A percentile compares a stretch with the other conserved stretches of the same genome.
These are phyloP conservation scores for Aspergillus sparsus DNA, from an alignment of 495 filamentous ascomycete genomes.

Conservation along the genomic window DNA sequence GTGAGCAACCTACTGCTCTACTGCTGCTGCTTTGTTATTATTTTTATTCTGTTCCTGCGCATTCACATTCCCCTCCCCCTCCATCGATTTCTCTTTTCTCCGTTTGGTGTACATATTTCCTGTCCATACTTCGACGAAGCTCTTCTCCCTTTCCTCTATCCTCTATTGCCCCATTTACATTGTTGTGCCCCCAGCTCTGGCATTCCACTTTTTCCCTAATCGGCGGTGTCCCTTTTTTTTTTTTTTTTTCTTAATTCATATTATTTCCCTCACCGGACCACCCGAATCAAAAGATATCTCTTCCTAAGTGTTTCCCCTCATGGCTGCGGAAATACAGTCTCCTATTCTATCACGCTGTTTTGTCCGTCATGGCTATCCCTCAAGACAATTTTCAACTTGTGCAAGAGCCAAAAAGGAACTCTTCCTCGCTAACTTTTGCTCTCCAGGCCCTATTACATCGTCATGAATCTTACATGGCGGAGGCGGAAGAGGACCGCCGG, in stretches of 20 bases:
- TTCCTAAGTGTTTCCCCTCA: conserved; percentile 13
- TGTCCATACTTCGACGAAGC: conserved; percentile 12
- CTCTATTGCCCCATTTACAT: conserved; percentile 14
- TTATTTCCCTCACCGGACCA: not conserved
- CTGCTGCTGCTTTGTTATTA: conserved; percentile 4
- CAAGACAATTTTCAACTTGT: conserved; percentile 24
- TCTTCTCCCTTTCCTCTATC: conserved; percentile 2
- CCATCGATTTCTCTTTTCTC: not conserved
- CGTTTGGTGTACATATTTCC: conserved; percentile 12
- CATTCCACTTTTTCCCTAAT: conserved; percentile 5
- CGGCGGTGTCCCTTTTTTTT: conserved; percentile 3
- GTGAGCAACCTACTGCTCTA: not conserved
- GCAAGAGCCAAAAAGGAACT: conserved; percentile 25
- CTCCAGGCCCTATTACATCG: conserved; percentile 86
- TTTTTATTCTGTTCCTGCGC: conserved; percentile 14
- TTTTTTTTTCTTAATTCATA: not conserved
- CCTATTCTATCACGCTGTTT: conserved; percentile 37
- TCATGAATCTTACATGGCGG: conserved; percentile 89
- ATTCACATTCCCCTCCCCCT: conserved; percentile 10
- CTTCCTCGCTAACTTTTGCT: conserved; percentile 66
- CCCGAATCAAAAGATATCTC: not conserved
- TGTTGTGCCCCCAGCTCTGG: conserved; percentile 12
- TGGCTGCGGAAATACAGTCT: conserved; percentile 26
- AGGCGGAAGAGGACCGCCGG: conserved; percentile 78
- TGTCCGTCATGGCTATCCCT: conserved; percentile 42